Base-by-base conservation (phyloP, 805 yeast genomes). In the Middelhovenomyces tepae region DNA sequence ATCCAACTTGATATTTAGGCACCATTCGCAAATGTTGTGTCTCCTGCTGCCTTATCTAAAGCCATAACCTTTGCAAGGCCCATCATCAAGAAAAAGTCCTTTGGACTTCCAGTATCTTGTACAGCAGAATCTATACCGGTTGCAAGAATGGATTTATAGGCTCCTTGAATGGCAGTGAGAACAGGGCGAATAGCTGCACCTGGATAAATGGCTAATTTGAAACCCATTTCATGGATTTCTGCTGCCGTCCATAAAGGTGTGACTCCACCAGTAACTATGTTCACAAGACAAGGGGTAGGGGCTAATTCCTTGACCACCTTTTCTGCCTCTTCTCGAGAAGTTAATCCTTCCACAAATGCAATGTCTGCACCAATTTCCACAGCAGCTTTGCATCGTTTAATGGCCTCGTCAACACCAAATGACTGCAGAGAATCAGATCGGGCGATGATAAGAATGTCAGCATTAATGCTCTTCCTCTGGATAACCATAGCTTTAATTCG, bases 131-230 rank as follows among this genome's bases (percentile, higher is more conserved):
- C 35, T 29, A 29, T 32, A 6, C 35, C 35, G 7, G 31, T 25
- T 6, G 16, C 20, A 7, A 25, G n/a, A n/a, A 32, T 16, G 9
- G 31, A 25, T 16, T 16, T 17, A 7, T 25, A 17, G 7, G 35
- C 35, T 11, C 14, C 27, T 11, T 32, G 31, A 11, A 15, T 15
- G 5, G 35, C 35, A 24, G 17, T 4, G 4, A 16, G 8, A 25
- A 31, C 32, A 14, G 35, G 32, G 16, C 24, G 23, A 11, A 23
- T 31, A 10, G 35, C 18, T n/a, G 27, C 11, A 10, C 24, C 16
- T 7, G 35, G 35, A 11, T 16, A 32, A n/a, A 32, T 22, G 6
- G 35, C 35, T 7, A 32, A 7, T 16, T 32, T 32, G 31, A 32
- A 32, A 4, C 35, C 35, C 4, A 32, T 10, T 6, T 24, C 35